Evolutionary conservation across 169 alveolate genomes (phyloP).

Genomic region (Plasmodium gonderi): DNA sequence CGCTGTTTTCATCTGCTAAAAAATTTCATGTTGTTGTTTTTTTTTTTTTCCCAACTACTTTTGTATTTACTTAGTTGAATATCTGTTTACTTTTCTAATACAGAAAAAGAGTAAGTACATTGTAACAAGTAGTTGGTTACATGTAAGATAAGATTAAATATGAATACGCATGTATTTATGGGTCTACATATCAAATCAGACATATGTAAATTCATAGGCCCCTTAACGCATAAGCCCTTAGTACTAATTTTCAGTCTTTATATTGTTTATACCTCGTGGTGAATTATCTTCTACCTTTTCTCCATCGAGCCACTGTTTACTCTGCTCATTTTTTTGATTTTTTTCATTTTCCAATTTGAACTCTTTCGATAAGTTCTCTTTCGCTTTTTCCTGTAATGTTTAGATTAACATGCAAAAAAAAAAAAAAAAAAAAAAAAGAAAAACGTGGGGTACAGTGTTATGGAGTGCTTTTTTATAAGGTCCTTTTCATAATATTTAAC

Average conservation of each 20-base stretch:
- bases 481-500: too few species aligned
- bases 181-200: not conserved
- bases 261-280: not conserved
- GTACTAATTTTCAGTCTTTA: not conserved
- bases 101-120: not conserved
- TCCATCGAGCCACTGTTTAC: not conserved
- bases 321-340: not conserved
- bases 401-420: not conserved
- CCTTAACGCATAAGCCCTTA: not conserved
- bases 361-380: conserved; percentile 38
- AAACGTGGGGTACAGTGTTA: not conserved
- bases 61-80: not conserved
- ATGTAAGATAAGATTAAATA: too few species aligned
- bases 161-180: not conserved
- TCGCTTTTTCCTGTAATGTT: conserved; percentile 48
- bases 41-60: not conserved
- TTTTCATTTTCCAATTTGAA: conserved; percentile 17
- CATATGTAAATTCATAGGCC: not conserved
- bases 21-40: conserved; percentile 7
- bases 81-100: not conserved
- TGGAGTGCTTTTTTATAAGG: not conserved
- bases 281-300: conserved; percentile 12
- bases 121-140: too few species aligned
- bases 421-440: not conserved
- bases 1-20: conserved; percentile 68